Evolutionary conservation across 345 rosid species (phyloP).

Genomic region (Populus pruinosa): DNA sequence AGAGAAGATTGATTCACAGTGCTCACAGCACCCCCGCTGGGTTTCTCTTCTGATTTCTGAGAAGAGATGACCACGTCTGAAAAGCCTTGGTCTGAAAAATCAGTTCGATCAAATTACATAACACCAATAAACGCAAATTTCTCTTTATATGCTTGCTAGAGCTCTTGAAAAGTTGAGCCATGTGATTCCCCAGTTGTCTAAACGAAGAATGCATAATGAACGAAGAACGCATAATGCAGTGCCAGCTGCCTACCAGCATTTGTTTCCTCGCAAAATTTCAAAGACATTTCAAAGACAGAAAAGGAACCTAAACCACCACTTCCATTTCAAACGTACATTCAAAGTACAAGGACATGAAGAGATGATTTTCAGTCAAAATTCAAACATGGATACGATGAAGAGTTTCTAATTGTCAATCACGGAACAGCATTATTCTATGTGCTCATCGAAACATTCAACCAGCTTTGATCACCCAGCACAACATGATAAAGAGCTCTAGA

Average conservation of each 20-base stretch:
- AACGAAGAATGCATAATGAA: too few relatives aligned
- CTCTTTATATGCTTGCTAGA: not conserved
- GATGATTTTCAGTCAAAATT: not conserved
- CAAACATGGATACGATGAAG: not conserved
- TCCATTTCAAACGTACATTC: not conserved
- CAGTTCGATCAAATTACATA: not conserved
- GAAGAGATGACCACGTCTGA: not conserved
- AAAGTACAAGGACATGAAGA: not conserved
- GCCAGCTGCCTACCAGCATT: too few relatives aligned
- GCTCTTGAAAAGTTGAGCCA: not conserved
- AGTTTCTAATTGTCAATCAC: too few relatives aligned
- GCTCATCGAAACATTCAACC: not conserved
- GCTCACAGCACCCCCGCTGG: too few relatives aligned
- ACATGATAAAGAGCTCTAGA: not conserved
- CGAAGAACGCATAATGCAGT: too few relatives aligned
- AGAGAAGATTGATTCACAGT: not conserved
- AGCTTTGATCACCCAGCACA: not conserved
- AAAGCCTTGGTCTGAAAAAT: not conserved
- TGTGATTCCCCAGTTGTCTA: too few relatives aligned
- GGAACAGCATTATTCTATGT: not conserved
- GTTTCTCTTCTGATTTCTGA: too few relatives aligned
- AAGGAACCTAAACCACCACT: too few relatives aligned
- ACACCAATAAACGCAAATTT: not conserved
- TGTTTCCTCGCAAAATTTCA: too few relatives aligned
- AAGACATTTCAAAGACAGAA: too few relatives aligned